Percentiles rank a stretch among this genome's conserved stretches.
These are phyloP conservation scores for Diaporthe sp. DNA, from an alignment of 2,329 filamentous ascomycete genomes.

Conservation along the genomic window DNA sequence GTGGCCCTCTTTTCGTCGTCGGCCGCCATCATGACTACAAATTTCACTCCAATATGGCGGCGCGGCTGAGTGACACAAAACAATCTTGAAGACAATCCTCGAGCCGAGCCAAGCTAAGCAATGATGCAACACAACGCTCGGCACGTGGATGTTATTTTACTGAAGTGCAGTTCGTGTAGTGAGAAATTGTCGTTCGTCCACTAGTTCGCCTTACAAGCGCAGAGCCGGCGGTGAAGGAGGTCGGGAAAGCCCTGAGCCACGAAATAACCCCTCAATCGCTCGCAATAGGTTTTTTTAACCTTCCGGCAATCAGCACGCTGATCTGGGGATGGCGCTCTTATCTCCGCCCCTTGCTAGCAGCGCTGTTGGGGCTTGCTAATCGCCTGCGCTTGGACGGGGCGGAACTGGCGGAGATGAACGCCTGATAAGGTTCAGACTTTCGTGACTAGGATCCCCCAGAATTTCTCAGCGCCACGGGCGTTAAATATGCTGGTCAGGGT, in stretches of 20 bases:
- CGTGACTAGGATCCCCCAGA: background rate
- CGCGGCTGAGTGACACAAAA: background rate
- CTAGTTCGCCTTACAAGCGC: background rate
- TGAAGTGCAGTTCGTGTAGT: background rate
- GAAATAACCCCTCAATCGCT: conserved; percentile 5
- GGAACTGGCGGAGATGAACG: conserved; percentile 19
- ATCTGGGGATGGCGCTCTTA: conserved; percentile 8
- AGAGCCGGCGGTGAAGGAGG: background rate
- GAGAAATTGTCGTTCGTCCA: conserved; percentile 3
- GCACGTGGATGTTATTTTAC: conserved; percentile 5
- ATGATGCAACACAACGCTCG: background rate
- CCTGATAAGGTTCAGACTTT: conserved; percentile 9
- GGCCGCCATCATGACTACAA: background rate
- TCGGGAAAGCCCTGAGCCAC: background rate
- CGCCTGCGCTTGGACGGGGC: conserved; percentile 18
- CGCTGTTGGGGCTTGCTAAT: background rate
- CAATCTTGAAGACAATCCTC: background rate
- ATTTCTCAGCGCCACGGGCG: background rate
- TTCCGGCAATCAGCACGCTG: conserved; percentile 12
- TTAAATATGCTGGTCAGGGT: background rate
- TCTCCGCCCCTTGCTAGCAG: background rate
- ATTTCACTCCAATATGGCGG: background rate
- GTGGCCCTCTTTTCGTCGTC: conserved; percentile 7
- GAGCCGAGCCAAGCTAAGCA: background rate
- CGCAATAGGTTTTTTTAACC: background rate